Evolutionary conservation across 2,329 filamentous ascomycete species (phyloP).

Genomic region (Beauveria rudraprayagi): DNA sequence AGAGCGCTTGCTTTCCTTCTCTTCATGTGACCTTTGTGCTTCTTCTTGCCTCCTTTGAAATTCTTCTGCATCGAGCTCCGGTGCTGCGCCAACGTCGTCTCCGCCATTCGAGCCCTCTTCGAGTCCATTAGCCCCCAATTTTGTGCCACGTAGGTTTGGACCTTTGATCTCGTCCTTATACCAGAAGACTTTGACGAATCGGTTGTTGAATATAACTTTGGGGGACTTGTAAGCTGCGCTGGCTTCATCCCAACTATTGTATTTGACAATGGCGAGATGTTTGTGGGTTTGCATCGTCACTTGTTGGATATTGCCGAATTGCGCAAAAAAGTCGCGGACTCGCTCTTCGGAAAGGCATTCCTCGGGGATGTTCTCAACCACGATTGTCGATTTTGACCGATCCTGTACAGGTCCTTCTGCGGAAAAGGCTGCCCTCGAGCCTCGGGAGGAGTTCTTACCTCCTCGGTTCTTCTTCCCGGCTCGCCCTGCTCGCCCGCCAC

Average conservation of each 20-base stretch:
- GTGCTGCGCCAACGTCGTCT: conserved; percentile 19
- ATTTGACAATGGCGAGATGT: conserved; percentile 62
- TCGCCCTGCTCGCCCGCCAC: background rate
- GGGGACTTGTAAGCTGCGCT: conserved; percentile 66
- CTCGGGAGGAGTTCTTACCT: conserved; percentile 26
- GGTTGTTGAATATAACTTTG: conserved; percentile 75
- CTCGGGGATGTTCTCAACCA: conserved; percentile 70
- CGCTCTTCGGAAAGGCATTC: conserved; percentile 58
- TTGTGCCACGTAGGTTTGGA: conserved; percentile 17
- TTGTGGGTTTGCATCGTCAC: conserved; percentile 60
- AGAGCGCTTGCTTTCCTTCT: conserved; percentile 53
- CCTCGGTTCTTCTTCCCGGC: conserved; percentile 23
- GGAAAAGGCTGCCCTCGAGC: conserved; percentile 51
- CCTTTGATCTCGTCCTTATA: conserved; percentile 46
- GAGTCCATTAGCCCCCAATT: conserved; percentile 18
- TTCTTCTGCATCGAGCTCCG: conserved; percentile 61
- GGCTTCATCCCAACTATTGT: conserved; percentile 55
- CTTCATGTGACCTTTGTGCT: conserved; percentile 60
- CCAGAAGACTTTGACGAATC: conserved; percentile 82
- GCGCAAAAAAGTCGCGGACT: conserved; percentile 60
- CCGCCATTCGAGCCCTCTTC: background rate
- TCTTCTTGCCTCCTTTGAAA: conserved; percentile 62
- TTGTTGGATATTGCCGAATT: conserved; percentile 60
- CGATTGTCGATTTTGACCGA: conserved; percentile 56
- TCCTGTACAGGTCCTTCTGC: conserved; percentile 56